Evolutionary conservation across 441 rosid species (phyloP), one percentile per base, ranked within the genome.

Genomic region (Cnidoscolus chayamansa): DNA sequence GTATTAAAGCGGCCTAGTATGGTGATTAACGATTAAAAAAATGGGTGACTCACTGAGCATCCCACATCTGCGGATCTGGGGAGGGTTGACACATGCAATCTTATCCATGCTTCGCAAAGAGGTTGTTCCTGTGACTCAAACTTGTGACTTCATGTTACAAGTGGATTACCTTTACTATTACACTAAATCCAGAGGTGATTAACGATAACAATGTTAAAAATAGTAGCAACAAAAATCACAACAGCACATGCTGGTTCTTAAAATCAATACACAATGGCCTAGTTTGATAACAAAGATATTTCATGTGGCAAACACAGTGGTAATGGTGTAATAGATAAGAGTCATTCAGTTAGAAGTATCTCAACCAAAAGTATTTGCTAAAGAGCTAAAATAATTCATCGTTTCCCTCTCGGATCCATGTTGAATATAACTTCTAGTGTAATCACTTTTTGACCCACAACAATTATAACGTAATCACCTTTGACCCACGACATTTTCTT

Each of bases 341-440:
- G 67, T 64, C 30, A 49, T 58, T 65, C 50, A 63, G 31, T 63
- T 17, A 20, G 58, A 63, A 63, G 40, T 35, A 59, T 72, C 75
- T 76, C 37, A 50, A 50, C 64, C 62, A 58, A 11, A 72, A 62
- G 70, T 61, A 74, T 65, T 72, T 51, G 67, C 75, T 71, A 74
- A 58, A 57, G 53, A 54, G 53, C 62, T 32, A 15, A 17, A 48
- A 55, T 35, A 62, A 55, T 50, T 72, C 40, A 45, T 66, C 54
- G 10, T 62, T 57, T 49, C 40, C 35, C 69, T 65, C 17, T 49
- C 67, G 77, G 63, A 45, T 35, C 35, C 40, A 5, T 56, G 57
- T 48, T 7, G 17, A 64, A 47, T 15, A 61, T 61, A 43, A 65
- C 16, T 31, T 7, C 57, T 35, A 50, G 58, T 20, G 48, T 54